Conservation (phyloP, 176 grass and related monocot genomes). For the Eragrostis curvula region DNA sequence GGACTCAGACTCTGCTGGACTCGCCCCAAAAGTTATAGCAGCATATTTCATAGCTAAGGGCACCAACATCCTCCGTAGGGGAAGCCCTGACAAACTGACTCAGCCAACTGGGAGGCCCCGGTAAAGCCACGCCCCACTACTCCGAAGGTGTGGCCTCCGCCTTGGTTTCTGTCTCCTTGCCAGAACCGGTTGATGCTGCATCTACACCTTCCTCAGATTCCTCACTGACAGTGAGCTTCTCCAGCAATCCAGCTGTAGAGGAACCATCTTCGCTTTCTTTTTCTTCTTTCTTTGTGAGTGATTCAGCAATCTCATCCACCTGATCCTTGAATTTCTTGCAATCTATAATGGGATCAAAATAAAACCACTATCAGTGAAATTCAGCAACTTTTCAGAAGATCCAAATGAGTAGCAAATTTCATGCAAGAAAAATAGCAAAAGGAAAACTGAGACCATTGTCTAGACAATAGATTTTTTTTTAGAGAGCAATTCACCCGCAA, state of each 20-base stretch:
- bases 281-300: slow-evolving; percentile 37
- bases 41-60: slow-evolving; percentile 32
- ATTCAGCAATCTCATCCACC: slow-evolving; percentile 66
- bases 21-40: slow-evolving; percentile 26
- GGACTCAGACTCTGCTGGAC: slow-evolving; percentile 25
- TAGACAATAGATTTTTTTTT: neutral
- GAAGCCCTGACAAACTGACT: slow-evolving; percentile 19
- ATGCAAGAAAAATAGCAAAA: neutral
- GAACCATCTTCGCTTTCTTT: slow-evolving; percentile 45
- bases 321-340: slow-evolving; percentile 74
- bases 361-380: slow-evolving; percentile 25
- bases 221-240: slow-evolving; percentile 64
- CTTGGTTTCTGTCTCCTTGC: slow-evolving; percentile 41
- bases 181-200: slow-evolving; percentile 14
- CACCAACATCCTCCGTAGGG: slow-evolving; percentile 2
- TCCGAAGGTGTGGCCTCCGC: neutral
- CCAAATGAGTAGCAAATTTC: neutral
- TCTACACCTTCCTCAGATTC: slow-evolving; percentile 36
- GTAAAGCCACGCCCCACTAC: slow-evolving; percentile 16
- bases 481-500: neutral
- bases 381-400: slow-evolving; percentile 25
- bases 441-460: neutral
- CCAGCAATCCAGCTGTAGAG: slow-evolving; percentile 46
- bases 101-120: neutral
- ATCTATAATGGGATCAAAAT: slow-evolving; percentile 46